Percentiles rank a stretch among this genome's conserved stretches.
These are phyloP conservation scores for Pichia manshurica DNA, from an alignment of 805 yeast genomes.

Conservation along the genomic window DNA sequence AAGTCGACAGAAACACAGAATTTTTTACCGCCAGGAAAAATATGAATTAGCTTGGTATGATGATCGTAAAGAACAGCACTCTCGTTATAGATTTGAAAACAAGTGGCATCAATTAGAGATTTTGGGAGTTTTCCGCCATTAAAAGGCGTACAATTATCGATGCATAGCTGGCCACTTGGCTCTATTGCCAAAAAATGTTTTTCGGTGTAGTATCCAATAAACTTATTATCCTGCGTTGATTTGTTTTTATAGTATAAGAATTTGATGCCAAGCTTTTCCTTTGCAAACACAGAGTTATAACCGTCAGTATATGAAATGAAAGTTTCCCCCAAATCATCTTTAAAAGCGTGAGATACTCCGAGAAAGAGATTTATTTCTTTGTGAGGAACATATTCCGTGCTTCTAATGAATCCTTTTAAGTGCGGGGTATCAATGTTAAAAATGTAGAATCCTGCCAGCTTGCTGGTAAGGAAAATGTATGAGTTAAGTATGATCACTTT, in stretches of 20 bases:
- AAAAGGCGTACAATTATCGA: neutral
- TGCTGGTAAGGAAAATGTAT: neutral
- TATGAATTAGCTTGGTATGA: neutral
- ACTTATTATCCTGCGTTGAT: neutral
- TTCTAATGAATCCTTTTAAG: neutral
- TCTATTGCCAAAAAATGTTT: neutral
- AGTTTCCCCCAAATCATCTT: no score
- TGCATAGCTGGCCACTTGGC: no score
- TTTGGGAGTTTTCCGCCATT: no score
- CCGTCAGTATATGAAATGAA: slow-evolving; percentile 2
- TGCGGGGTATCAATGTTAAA: neutral
- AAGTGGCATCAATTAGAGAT: neutral
- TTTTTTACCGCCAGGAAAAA: neutral
- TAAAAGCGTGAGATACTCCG: neutral
- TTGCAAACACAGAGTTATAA: slow-evolving; percentile 2
- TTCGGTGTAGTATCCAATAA: neutral
- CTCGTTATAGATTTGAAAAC: neutral
- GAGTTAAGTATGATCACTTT: neutral
- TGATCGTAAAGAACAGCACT: neutral
- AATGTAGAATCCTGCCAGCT: neutral
- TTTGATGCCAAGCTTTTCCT: neutral
- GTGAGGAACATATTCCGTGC: neutral
- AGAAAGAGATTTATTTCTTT: slow-evolving; percentile 2
- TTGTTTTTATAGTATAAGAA: neutral
- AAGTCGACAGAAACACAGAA: neutral